Evolutionary conservation across 331 rosid genomes (phyloP).

Genomic region (Quercus tomentella): DNA sequence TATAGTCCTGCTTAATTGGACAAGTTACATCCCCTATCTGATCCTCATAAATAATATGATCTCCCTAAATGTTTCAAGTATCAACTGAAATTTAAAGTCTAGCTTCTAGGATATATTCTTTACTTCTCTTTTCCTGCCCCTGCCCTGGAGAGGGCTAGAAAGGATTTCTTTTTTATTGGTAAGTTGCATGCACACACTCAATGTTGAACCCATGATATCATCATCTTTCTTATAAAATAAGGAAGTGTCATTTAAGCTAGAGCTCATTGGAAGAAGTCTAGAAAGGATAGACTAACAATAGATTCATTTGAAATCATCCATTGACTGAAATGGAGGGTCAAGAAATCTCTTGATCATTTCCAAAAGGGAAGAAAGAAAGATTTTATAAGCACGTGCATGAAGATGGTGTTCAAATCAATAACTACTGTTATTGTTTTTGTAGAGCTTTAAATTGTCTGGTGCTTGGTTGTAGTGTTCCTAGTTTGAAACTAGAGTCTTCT

Average conservation of each 20-base stretch:
- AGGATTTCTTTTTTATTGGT: not conserved
- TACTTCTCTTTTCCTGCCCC: not conserved
- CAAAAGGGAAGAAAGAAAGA: not conserved
- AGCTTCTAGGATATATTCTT: not conserved
- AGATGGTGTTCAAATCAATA: not conserved
- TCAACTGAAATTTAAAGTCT: constrained; percentile 2
- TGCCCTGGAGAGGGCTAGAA: not conserved
- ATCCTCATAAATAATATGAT: not conserved
- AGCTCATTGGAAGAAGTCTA: not conserved
- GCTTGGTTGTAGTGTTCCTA: not conserved
- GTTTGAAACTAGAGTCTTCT: not conserved
- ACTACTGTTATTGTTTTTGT: not conserved
- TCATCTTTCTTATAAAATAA: too few relatives aligned
- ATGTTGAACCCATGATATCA: too few relatives aligned
- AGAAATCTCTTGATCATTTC: not conserved
- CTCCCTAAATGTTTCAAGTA: not conserved
- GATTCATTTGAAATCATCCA: not conserved
- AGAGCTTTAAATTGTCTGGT: not conserved
- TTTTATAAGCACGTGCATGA: not conserved
- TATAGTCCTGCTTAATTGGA: not conserved
- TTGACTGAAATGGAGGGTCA: not conserved
- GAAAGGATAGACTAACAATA: not conserved
- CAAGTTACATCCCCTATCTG: constrained; percentile 10
- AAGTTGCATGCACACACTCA: not conserved
- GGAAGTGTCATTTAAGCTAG: too few relatives aligned